These are phyloP conservation scores for Echria macrotheca DNA, from an alignment of 495 filamentous ascomycete species.

Conservation along the genomic window DNA sequence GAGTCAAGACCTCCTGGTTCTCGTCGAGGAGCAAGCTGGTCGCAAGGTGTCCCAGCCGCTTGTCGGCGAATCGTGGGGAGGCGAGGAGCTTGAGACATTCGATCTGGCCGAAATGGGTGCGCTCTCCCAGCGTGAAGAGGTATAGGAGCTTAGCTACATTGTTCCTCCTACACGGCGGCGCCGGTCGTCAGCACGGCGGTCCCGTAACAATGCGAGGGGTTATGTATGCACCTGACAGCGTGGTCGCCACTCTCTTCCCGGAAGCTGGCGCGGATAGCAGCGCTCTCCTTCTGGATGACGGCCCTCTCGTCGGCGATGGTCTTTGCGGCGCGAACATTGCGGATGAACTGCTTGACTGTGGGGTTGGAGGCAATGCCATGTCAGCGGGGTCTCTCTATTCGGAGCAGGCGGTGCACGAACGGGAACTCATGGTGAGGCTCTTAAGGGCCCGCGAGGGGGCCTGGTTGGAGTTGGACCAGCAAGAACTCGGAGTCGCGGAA, in stretches of 20 bases:
- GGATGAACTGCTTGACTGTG: conserved; percentile 98
- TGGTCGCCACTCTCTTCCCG: conserved; percentile 92
- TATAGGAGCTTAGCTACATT: conserved; percentile 98
- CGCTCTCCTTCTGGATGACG: conserved; percentile 98
- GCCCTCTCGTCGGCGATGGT: conserved; percentile 97
- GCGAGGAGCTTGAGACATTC: conserved; percentile 97
- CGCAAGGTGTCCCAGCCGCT: conserved; percentile 90
- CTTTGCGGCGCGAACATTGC: conserved; percentile 96
- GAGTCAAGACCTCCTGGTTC: conserved; percentile 94
- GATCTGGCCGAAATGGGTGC: conserved; percentile 98
- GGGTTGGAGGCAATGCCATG: conserved; percentile 9
- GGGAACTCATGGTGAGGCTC: conserved; percentile 40
- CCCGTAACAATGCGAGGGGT: neutral
- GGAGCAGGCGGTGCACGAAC: conserved; percentile 25
- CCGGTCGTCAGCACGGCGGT: conserved; percentile 14
- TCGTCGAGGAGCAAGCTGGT: conserved; percentile 96
- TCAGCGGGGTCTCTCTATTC: conserved; percentile 5
- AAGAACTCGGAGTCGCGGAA: neutral
- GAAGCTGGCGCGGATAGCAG: conserved; percentile 92
- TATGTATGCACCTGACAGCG: conserved; percentile 63
- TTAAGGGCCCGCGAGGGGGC: conserved; percentile 38
- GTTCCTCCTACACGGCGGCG: conserved; percentile 65
- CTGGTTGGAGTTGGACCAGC: conserved; percentile 33
- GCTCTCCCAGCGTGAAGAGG: conserved; percentile 95
- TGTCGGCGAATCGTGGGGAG: conserved; percentile 96